These are phyloP conservation scores for Leccinum subgranulosum DNA, from an alignment of 768 basidiomycete genomes.

Conservation along the genomic window DNA sequence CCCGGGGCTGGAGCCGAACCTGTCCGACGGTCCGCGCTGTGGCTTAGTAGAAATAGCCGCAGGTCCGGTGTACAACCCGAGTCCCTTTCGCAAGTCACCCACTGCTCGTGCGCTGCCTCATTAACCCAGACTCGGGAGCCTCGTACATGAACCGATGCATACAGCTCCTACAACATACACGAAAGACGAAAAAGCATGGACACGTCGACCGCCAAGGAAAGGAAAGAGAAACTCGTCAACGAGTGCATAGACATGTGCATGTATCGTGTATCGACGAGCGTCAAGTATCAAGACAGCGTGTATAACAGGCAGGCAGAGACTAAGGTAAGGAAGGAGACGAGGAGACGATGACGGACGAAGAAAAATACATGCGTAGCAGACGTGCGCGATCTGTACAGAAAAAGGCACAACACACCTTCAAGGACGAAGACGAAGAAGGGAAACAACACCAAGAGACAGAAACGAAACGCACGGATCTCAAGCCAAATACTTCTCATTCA, in stretches of 20 bases:
- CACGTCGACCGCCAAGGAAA: not conserved
- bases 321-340: not conserved
- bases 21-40: too few species aligned
- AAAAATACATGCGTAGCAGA: not conserved
- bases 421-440: not conserved
- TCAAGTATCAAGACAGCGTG: not conserved
- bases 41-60: too few species aligned
- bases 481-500: constrained; percentile 81
- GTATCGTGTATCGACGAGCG: not conserved
- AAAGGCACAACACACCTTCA: not conserved
- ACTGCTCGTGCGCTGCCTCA: not conserved
- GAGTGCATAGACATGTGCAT: not conserved
- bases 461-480: constrained; percentile 20
- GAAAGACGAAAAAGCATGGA: not conserved
- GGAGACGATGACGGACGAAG: not conserved
- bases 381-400: not conserved
- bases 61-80: too few species aligned
- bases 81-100: too few species aligned
- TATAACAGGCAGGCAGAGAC: not conserved
- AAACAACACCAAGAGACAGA: not conserved
- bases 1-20: too few species aligned
- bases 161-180: not conserved
- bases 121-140: not conserved
- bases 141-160: not conserved
- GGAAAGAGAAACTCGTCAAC: not conserved